These are phyloP conservation scores for Medicago truncatula DNA, from an alignment of 306 rosid genomes.

Conservation along the genomic window DNA sequence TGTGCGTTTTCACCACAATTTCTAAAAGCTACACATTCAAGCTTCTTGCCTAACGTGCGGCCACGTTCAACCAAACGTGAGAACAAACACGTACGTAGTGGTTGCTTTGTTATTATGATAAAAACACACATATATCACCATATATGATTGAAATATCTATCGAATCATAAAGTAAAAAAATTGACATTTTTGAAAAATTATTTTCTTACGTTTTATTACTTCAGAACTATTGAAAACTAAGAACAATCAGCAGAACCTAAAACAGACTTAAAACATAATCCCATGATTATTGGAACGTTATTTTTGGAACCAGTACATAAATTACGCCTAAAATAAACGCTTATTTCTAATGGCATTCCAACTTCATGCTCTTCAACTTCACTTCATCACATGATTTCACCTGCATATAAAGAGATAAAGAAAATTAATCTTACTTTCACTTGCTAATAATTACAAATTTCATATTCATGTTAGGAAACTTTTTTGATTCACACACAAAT, in stretches of 20 bases:
- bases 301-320: constrained; percentile 23
- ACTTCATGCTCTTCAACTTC: constrained; percentile 23
- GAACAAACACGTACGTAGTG: too few species aligned
- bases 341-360: constrained; percentile 44
- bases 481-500: not conserved
- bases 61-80: too few species aligned
- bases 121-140: too few species aligned
- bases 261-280: constrained; percentile 23
- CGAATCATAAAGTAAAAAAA: too few species aligned
- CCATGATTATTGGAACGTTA: constrained; percentile 24
- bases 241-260: not conserved
- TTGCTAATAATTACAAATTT: not conserved
- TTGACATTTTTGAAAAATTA: not conserved
- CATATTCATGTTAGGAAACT: not conserved
- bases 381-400: constrained; percentile 54
- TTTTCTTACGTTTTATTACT: not conserved
- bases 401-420: constrained; percentile 51
- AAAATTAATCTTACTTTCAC: not conserved
- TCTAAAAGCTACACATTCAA: too few species aligned
- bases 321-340: not conserved
- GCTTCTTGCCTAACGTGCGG: too few species aligned
- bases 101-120: too few species aligned
- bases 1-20: too few species aligned
- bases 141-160: too few species aligned
- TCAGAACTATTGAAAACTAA: constrained; percentile 1